Conservation (phyloP, 768 basidiomycete genomes). For the Agrocybe chaxingu region DNA sequence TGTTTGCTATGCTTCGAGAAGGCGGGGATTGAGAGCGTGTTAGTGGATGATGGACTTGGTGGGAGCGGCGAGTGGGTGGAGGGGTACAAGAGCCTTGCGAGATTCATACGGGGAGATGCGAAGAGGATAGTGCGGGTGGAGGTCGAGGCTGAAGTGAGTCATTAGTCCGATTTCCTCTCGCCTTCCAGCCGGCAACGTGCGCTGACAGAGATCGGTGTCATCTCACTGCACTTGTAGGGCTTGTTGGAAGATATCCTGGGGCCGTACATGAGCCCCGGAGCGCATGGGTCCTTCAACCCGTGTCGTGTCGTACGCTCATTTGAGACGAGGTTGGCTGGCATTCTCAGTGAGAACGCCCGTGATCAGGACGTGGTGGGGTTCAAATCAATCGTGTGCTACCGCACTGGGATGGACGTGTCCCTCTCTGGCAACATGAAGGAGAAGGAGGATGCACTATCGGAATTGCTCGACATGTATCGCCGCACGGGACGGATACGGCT, state of each 20-base stretch:
- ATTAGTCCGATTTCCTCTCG: not conserved
- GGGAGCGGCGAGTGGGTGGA: conserved; percentile 44
- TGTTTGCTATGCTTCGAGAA: conserved; percentile 53
- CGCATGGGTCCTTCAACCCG: conserved; percentile 7
- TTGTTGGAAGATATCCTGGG: conserved; percentile 28
- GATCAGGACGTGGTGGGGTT: conserved; percentile 58
- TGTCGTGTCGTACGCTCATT: conserved; percentile 28
- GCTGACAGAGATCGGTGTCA: not conserved
- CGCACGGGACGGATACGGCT: conserved; percentile 44
- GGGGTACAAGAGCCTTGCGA: conserved; percentile 59
- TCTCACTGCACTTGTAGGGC: conserved; percentile 18
- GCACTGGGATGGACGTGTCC: conserved; percentile 65
- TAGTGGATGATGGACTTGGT: conserved; percentile 73
- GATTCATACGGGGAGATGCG: conserved; percentile 46
- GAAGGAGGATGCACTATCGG: conserved; percentile 26
- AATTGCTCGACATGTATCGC: conserved; percentile 31
- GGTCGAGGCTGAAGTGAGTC: conserved; percentile 61
- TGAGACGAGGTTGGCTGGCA: conserved; percentile 27
- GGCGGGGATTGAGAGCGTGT: conserved; percentile 61
- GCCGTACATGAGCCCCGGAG: conserved; percentile 10
- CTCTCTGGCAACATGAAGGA: conserved; percentile 21
- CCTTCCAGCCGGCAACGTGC: not conserved
- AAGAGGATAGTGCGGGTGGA: conserved; percentile 71
- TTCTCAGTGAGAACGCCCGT: conserved; percentile 33
- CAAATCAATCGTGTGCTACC: conserved; percentile 78